phyloP scores from a whole-genome alignment of 176 grass and related monocot species.

The Chloris gayana region DNA sequence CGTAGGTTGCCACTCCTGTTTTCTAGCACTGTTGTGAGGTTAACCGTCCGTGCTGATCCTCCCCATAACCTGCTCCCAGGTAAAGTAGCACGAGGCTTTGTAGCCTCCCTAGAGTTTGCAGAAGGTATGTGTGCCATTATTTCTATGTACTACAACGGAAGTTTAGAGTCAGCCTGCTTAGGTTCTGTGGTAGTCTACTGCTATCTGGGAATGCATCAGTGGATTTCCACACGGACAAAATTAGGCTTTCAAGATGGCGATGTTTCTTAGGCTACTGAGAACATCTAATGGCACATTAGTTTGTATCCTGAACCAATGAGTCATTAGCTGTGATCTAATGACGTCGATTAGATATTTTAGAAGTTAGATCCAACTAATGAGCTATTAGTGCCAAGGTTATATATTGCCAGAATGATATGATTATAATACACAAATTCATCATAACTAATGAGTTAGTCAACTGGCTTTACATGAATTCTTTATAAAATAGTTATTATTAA shows the following conservation, averaged over 20 bases:
- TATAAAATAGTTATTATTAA: no score
- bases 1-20: not conserved
- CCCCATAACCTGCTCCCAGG: not conserved
- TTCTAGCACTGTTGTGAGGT: not conserved
- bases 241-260: not conserved
- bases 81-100: not conserved
- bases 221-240: not conserved
- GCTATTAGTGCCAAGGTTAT: no score
- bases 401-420: no score
- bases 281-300: not conserved
- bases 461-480: no score
- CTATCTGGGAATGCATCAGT: not conserved
- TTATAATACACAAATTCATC: no score
- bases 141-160: not conserved
- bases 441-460: no score
- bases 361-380: no score
- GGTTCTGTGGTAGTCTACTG: not conserved
- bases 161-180: accelerated
- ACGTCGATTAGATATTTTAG: no score
- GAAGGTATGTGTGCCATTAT: not conserved
- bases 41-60: not conserved
- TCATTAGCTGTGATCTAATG: not conserved
- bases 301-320: accelerated
- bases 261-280: not conserved
- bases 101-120: not conserved